Evolutionary conservation across 1,284 basidiomycete species (phyloP).

Genomic region (Ganoderma resinaceum): DNA sequence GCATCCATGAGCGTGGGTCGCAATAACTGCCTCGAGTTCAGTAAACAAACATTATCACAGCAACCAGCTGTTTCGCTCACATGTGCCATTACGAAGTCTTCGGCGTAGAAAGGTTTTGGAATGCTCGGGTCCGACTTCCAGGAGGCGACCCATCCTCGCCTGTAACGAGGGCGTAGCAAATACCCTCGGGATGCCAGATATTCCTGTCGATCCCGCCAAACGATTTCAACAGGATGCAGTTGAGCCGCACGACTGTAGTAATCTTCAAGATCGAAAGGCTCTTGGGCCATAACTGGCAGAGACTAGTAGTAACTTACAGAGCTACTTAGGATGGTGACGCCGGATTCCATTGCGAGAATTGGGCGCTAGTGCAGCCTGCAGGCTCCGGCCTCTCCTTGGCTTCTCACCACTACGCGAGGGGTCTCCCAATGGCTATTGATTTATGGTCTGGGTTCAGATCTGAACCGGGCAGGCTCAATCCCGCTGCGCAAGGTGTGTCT

Average conservation of each 20-base stretch:
- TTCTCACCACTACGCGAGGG: too few species aligned
- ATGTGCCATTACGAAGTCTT: background rate
- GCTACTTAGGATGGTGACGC: too few species aligned
- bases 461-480: too few species aligned
- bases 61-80: background rate
- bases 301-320: too few species aligned
- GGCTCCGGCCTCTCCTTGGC: too few species aligned
- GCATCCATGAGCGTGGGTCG: background rate
- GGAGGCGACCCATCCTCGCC: conserved; percentile 17
- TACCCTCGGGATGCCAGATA: conserved; percentile 14
- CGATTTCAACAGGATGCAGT: background rate
- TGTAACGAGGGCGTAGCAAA: conserved; percentile 19
- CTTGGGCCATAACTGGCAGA: background rate
- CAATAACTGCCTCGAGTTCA: background rate
- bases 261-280: background rate
- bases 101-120: background rate
- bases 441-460: too few species aligned
- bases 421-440: too few species aligned
- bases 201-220: background rate
- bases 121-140: conserved; percentile 21
- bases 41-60: background rate
- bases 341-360: too few species aligned
- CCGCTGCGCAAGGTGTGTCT: too few species aligned
- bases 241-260: background rate
- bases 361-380: too few species aligned